Evolutionary conservation across 257 asterid species (phyloP).

Genomic region (Nicotiana knightiana): DNA sequence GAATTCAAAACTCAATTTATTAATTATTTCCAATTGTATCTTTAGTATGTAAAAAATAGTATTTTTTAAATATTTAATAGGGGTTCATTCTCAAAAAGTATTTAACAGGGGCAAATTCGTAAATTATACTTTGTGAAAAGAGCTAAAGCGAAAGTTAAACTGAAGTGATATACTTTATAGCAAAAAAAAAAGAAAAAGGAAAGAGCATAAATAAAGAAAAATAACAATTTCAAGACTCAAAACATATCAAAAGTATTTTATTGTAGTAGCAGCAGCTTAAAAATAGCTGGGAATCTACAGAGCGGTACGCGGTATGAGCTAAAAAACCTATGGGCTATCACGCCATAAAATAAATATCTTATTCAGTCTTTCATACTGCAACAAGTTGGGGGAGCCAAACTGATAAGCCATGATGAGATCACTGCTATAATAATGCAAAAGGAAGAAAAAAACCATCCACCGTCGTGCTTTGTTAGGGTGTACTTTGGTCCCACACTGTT

Average conservation of each 20-base stretch:
- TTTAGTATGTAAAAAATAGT: no score
- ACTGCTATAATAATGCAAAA: background rate
- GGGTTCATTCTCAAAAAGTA: no score
- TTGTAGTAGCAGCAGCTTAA: background rate
- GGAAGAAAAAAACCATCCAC: background rate
- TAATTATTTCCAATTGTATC: no score
- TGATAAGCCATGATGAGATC: slow-evolving; percentile 1
- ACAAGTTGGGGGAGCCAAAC: slow-evolving; percentile 6
- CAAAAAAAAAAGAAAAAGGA: no score
- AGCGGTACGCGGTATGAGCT: background rate
- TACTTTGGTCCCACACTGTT: background rate
- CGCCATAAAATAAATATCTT: background rate
- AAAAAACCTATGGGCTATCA: background rate
- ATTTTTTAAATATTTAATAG: no score
- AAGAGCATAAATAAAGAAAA: background rate
- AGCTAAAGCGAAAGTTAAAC: no score
- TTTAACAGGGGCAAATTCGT: no score
- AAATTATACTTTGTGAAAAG: no score
- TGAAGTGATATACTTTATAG: no score
- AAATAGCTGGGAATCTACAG: background rate
- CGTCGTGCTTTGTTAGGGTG: slow-evolving; percentile 6
- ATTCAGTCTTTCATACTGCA: background rate
- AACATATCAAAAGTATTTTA: no score
- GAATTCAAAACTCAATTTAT: no score
- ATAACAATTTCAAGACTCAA: background rate